Percentiles rank a stretch among this genome's conserved stretches.
These are phyloP conservation scores for Lactarius hatsudake DNA, from an alignment of 768 basidiomycete species.

Conservation along the genomic window DNA sequence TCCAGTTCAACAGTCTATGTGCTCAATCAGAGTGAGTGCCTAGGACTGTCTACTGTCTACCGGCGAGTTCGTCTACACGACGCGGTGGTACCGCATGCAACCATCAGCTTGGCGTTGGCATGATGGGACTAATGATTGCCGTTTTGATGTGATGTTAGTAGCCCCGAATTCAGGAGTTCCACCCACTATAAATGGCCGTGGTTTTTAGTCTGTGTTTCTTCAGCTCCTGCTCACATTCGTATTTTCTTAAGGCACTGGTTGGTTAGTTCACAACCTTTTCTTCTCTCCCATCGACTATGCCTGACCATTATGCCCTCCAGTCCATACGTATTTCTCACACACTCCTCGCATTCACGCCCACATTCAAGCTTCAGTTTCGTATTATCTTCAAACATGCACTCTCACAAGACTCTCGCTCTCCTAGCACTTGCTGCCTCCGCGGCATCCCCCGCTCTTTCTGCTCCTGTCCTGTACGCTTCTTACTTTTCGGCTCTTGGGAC, in stretches of 20 bases:
- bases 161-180: too few species aligned
- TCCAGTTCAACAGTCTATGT: too few species aligned
- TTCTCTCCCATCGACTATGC: background rate
- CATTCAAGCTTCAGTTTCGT: background rate
- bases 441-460: background rate
- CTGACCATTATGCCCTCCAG: background rate
- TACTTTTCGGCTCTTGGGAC: background rate
- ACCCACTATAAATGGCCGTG: background rate
- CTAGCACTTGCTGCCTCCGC: constrained; percentile 2
- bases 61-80: background rate
- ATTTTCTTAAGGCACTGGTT: constrained; percentile 16
- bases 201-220: background rate
- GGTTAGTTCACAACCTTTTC: background rate
- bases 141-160: background rate
- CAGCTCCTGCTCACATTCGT: constrained; percentile 6
- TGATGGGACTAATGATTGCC: background rate
- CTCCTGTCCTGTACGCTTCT: background rate
- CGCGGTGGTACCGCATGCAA: background rate
- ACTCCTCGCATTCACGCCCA: background rate
- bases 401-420: background rate
- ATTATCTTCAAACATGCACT: constrained; percentile 7
- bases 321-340: background rate
- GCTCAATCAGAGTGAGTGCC: background rate
- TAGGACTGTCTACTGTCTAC: background rate
- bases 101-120: background rate